Conservation (phyloP, 2,329 filamentous ascomycete species). For the Blastomyces gilchristii region DNA sequence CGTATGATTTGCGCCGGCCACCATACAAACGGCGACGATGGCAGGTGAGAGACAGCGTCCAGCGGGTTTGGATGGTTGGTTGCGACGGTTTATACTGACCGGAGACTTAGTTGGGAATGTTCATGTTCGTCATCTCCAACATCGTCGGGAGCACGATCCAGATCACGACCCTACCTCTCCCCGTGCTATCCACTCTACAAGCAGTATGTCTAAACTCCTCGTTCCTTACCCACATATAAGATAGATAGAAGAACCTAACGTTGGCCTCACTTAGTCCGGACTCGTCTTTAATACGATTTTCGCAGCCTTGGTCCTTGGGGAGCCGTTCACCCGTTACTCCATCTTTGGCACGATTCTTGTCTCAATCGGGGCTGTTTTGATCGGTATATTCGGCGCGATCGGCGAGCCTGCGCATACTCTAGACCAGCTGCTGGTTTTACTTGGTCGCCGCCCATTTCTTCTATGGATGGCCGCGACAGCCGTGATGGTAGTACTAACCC, state of each 20-base stretch:
- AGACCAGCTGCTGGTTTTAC: constrained; percentile 64
- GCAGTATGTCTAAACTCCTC: constrained; percentile 42
- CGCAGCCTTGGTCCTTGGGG: constrained; percentile 80
- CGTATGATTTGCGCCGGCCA: constrained; percentile 66
- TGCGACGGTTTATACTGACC: constrained; percentile 18
- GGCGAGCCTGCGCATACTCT: constrained; percentile 85
- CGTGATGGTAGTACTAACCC: constrained; percentile 59
- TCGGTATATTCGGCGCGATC: constrained; percentile 88
- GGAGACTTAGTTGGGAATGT: constrained; percentile 60
- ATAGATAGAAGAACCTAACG: constrained; percentile 4
- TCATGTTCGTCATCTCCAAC: constrained; percentile 92
- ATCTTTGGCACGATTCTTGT: constrained; percentile 81
- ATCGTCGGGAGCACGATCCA: constrained; percentile 91
- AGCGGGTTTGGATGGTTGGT: neutral
- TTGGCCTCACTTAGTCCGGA: constrained; percentile 51
- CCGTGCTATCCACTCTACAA: constrained; percentile 88
- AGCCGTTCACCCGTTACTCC: constrained; percentile 93
- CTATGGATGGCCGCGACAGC: constrained; percentile 79
- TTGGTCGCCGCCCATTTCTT: constrained; percentile 66
- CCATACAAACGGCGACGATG: constrained; percentile 84
- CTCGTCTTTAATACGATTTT: constrained; percentile 98
- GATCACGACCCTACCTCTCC: constrained; percentile 88
- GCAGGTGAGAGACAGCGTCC: constrained; percentile 50
- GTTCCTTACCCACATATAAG: neutral
- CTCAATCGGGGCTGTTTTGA: constrained; percentile 76